Conservation (phyloP, 2,329 filamentous ascomycete species). For the Alternaria ventricosa region DNA sequence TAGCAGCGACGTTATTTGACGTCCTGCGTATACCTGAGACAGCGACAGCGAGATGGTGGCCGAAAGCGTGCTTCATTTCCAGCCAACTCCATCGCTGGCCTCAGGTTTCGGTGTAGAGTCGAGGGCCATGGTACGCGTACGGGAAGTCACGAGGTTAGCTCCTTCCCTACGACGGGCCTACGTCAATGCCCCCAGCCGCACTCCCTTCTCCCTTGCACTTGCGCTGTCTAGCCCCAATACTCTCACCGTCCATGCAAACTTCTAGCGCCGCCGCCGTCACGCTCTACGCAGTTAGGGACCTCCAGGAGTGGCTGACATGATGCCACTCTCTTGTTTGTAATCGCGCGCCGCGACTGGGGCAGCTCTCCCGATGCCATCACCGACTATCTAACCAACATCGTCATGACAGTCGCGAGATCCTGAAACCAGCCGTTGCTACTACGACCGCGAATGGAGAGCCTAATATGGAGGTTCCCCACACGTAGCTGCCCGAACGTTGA, state of each 20-base stretch:
- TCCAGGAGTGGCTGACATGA: background rate
- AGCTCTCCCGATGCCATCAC: background rate
- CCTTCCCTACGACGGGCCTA: background rate
- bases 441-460: background rate
- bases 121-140: slow-evolving; percentile 1
- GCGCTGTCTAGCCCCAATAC: slow-evolving; percentile 7
- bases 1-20: slow-evolving; percentile 25
- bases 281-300: background rate
- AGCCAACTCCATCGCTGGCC: slow-evolving; percentile 7
- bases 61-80: slow-evolving; percentile 15
- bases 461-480: background rate
- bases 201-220: background rate
- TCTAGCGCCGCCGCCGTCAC: slow-evolving; percentile 1
- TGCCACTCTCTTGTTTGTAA: background rate
- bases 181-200: slow-evolving; percentile 8
- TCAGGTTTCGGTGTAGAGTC: slow-evolving; percentile 17
- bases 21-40: slow-evolving; percentile 31
- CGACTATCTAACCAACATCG: background rate
- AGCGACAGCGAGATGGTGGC: slow-evolving; percentile 21
- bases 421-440: slow-evolving; percentile 1
- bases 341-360: background rate
- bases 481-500: slow-evolving; percentile 8
- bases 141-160: background rate
- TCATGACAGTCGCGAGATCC: background rate
- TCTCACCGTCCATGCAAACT: slow-evolving; percentile 6